These are phyloP conservation scores for Talaromyces nanjingensis DNA, from an alignment of 495 filamentous ascomycete genomes.

Conservation along the genomic window DNA sequence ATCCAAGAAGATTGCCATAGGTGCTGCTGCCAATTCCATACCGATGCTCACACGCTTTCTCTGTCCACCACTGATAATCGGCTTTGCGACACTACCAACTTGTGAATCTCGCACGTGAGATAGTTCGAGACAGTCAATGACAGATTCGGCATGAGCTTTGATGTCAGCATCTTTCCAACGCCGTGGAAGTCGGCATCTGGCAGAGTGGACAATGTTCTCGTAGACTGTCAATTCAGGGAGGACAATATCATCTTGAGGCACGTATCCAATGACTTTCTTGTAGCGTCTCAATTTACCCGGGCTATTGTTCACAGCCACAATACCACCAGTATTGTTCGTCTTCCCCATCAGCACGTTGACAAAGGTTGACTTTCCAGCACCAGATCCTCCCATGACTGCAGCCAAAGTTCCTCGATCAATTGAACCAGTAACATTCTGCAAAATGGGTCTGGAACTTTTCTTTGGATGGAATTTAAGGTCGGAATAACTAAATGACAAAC, in stretches of 20 bases:
- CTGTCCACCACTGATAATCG: slow-evolving; percentile 76
- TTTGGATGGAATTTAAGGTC: background rate
- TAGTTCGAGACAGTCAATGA: slow-evolving; percentile 34
- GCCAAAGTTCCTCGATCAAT: slow-evolving; percentile 43
- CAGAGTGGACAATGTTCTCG: slow-evolving; percentile 48
- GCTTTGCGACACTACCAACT: slow-evolving; percentile 61
- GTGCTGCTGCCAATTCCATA: slow-evolving; percentile 54
- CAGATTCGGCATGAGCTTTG: slow-evolving; percentile 31
- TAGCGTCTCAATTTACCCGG: background rate
- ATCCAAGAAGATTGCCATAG: slow-evolving; percentile 64
- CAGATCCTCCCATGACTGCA: slow-evolving; percentile 45
- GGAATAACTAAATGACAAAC: slow-evolving; percentile 26
- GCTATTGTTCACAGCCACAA: background rate
- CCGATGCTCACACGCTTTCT: slow-evolving; percentile 46
- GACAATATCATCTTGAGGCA: slow-evolving; percentile 47
- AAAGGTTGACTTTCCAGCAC: slow-evolving; percentile 36
- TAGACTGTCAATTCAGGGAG: slow-evolving; percentile 43
- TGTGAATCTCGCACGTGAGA: slow-evolving; percentile 58
- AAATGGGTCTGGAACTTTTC: background rate
- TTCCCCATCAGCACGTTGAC: slow-evolving; percentile 50
- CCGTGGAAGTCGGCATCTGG: slow-evolving; percentile 31
- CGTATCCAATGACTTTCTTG: slow-evolving; percentile 40
- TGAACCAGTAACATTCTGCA: slow-evolving; percentile 42
- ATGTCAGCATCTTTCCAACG: slow-evolving; percentile 20
- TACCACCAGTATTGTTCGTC: slow-evolving; percentile 21